A percentile compares a stretch with the other conserved stretches of the same genome.
phyloP scores from a whole-genome alignment of 169 alveolate species.

The Eimeria acervulina region DNA sequence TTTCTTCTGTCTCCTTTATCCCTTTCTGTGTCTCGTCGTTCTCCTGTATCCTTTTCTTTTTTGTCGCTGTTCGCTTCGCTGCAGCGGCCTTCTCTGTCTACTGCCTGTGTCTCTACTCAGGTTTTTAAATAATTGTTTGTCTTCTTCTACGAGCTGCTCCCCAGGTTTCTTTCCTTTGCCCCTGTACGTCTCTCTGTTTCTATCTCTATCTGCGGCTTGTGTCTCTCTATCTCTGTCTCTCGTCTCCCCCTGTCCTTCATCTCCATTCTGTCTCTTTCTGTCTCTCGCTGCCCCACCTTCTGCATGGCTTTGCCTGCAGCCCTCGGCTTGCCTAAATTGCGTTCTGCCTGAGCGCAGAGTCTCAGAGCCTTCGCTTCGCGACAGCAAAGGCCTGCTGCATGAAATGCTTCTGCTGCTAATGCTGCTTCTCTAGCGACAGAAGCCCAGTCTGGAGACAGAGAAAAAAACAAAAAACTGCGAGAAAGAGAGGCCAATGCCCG shows the following conservation, averaged over 20 bases:
- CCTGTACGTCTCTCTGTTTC: neutral
- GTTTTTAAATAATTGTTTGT: neutral
- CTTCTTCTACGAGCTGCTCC: neutral
- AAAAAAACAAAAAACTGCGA: constrained; percentile 4
- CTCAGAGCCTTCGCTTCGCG: constrained; percentile 29
- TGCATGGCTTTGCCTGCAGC: neutral
- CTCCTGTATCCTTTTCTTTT: neutral
- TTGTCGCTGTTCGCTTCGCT: neutral
- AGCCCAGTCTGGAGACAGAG: constrained; percentile 28
- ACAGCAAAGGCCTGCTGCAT: neutral
- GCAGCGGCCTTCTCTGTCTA: too few relatives aligned
- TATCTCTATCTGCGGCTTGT: neutral
- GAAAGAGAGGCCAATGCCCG: constrained; percentile 40
- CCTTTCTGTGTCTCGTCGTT: neutral
- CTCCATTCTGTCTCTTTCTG: neutral
- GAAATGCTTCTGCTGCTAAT: constrained; percentile 46
- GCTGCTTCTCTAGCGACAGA: constrained; percentile 11
- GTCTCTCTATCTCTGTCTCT: neutral
- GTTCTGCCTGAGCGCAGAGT: constrained; percentile 22
- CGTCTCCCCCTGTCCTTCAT: neutral
- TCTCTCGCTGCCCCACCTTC: neutral
- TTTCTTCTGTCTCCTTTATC: neutral
- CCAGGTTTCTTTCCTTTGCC: too few relatives aligned
- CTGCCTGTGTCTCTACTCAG: neutral
- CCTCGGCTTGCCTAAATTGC: neutral